phyloP scores from a whole-genome alignment of 306 rosid genomes.

The Lagenaria siceraria region DNA sequence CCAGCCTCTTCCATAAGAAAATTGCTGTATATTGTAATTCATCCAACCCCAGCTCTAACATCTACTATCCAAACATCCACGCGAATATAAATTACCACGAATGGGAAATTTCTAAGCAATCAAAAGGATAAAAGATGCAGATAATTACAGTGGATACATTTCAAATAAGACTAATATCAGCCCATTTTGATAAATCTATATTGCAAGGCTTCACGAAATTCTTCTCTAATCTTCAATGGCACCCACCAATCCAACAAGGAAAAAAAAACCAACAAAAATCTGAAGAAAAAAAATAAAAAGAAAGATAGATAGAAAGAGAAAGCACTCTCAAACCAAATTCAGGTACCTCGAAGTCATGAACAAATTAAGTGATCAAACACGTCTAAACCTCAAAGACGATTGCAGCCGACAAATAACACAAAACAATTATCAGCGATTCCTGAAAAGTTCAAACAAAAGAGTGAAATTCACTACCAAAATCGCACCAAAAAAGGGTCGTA shows the following conservation, averaged over 20 bases:
- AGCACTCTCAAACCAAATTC: neutral
- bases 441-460: neutral
- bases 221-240: neutral
- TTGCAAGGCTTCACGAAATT: neutral
- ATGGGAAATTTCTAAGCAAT: neutral
- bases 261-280: neutral
- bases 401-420: neutral
- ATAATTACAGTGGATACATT: neutral
- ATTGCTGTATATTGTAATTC: neutral
- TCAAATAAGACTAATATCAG: neutral
- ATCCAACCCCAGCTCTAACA: neutral
- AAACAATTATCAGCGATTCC: constrained; percentile 4
- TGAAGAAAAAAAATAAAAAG: neutral
- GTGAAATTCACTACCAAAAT: neutral
- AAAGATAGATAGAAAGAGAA: neutral
- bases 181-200: neutral
- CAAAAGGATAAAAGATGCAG: neutral
- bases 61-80: neutral
- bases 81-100: neutral
- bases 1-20: neutral
- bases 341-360: constrained; percentile 26
- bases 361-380: constrained; percentile 5
- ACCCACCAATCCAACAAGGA: neutral
- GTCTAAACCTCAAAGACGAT: constrained; percentile 6
- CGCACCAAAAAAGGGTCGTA: neutral